Base-by-base conservation (phyloP, 176 grass and related monocot genomes). In the Lolium rigidum region DNA sequence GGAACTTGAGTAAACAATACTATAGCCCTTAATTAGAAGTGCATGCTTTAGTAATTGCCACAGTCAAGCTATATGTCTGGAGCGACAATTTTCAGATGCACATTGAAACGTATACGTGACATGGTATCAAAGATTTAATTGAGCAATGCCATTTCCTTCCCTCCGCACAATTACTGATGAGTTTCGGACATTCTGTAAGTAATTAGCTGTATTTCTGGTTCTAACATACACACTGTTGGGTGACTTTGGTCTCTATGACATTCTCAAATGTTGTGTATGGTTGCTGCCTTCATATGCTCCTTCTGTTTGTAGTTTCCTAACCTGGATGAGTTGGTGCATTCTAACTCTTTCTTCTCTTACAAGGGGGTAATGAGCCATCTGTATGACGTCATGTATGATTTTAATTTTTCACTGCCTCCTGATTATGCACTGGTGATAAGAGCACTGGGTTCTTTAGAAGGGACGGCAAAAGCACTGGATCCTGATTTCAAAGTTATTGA, bases 401-500 rank as follows among this genome's bases (percentile, higher is more conserved):
- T 98, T 81, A 95, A 89, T 89, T 95, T 98, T 86, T 94, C 93
- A 59, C 84, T 98, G 68, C 95, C 95, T 54, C 96, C 96, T 61
- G 96, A 98, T 87, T 98, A 98, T 84, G 96, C 93, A 5, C 82
- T 98, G 61, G 96, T 98, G 65, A 95, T 98, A 89, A 93, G 96
- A 88, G 93, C 96, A n/a, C 82, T 98, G 41, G 96, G 96, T 80
- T 98, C 96, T 46, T 89, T 98, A 80, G 96, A 98, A 94, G 96
- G 95, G 55, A 95, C 95, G 28, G 93, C 95, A 72, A 95, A 98
- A 90, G 95, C 95, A 81, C 83, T 98, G 60, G 95, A 98, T 93
- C 95, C 91, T 71, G 81, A 88, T 83, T 98, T 98, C 70, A 95
- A 95, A 84, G 95, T 98, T 79, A 89, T 98, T 66, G 95, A 98